Evolutionary conservation across 208 protist genomes (phyloP), one percentile per base, ranked within the genome.

Genomic region (Herpetomonas samuelpessoai): DNA sequence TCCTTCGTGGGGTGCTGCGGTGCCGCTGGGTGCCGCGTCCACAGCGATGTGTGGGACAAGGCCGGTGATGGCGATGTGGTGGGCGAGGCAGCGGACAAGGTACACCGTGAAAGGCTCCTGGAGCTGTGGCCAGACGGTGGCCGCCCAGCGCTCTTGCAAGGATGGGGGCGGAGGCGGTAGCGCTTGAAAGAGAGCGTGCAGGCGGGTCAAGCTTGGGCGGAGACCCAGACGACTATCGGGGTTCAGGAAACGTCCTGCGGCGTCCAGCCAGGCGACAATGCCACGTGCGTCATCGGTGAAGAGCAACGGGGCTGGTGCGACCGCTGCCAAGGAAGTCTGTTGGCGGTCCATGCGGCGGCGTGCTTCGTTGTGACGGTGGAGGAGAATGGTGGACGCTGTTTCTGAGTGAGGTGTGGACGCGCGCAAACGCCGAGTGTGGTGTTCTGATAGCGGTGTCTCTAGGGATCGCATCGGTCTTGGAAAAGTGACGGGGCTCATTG

Each of bases 51-150:
- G 38, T 26, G 45, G 46, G 19, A 47, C 28, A 4, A 76, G 57
- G 14, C 38, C 26, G 2, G 65, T 68, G 54, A 72, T 41, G 29
- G 48, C 60, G 57, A 14, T 38, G 28, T 75, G 66, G 39, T 28
- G 68, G 7, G 79, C 76, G 12, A 94, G 74, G 26, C 82, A 88
- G 30, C 88, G 84, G 25, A 89, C 60, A 26, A 80, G 67, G 70
- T 90, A 83, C 41, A 91, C 71, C 12, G 56, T 41, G 25, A 69
- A 56, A 14, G 88, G 88, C 60, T 94, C 88, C 7, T 67, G 77
- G 18, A 70, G 70, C 54, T 78, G 60, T 10, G 63, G 45, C 83
- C 81, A 91, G 18, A 90, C 75, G 54, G 62, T 44, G 41, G 57
- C 49, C 26, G 70, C 64, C 88, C 88, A 94, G 30, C 63, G 57